Percentiles rank a stretch among this genome's conserved stretches.
These are phyloP conservation scores for Diaporthe nobilis DNA, from an alignment of 2,329 filamentous ascomycete genomes.

Conservation along the genomic window DNA sequence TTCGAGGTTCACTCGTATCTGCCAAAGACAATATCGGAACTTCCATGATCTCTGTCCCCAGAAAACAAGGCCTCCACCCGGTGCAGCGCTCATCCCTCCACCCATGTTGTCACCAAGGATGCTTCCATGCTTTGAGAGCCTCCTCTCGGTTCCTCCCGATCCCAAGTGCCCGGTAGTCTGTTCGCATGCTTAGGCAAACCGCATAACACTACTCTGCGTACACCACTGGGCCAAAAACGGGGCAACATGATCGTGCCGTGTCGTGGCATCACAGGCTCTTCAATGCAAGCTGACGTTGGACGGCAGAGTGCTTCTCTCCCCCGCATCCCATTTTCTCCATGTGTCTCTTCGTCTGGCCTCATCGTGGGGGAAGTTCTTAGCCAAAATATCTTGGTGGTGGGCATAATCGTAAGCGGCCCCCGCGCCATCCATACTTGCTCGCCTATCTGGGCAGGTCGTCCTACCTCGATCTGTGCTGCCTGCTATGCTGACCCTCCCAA, in stretches of 20 bases:
- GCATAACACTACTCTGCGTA: background rate
- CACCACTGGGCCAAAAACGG: background rate
- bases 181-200: background rate
- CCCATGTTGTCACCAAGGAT: slow-evolving; percentile 1
- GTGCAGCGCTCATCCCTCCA: slow-evolving; percentile 20
- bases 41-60: slow-evolving; percentile 12
- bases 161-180: background rate
- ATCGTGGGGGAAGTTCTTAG: background rate
- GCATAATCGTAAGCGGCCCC: too few relatives aligned
- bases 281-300: background rate
- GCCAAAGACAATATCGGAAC: slow-evolving; percentile 9
- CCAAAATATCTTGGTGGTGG: background rate
- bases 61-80: slow-evolving; percentile 14
- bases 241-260: background rate
- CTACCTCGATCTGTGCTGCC: background rate
- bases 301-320: background rate
- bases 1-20: slow-evolving; percentile 10
- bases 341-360: background rate
- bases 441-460: background rate
- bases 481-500: background rate
- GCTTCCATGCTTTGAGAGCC: slow-evolving; percentile 1
- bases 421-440: background rate
- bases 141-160: slow-evolving; percentile 13
- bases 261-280: background rate
- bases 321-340: background rate